Evolutionary conservation across 495 filamentous ascomycete species (phyloP), one percentile per base, ranked within the genome.

Genomic region (Stereocaulon alpinum): DNA sequence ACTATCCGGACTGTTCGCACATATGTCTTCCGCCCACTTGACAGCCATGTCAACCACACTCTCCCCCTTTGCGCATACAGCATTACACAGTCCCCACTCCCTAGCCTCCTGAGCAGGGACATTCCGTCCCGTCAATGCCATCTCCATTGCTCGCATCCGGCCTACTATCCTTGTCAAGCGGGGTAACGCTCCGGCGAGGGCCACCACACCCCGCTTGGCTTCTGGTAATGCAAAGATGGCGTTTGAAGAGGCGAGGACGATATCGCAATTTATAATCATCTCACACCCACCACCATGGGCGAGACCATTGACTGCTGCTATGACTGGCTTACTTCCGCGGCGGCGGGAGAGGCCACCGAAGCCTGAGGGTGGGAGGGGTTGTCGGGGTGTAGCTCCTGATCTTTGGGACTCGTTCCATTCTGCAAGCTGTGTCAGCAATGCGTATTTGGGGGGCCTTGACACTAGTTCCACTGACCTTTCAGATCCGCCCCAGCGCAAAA

Each of bases 281-380:
- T 92, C 88, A 59, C 82, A 80, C 2, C 87, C 88, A 48, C 87
- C 88, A 15, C 88, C 88, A 58, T 86, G 74, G 62, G 80, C 82
- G n/a, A 83, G 67, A n/a, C 88, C 88, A 66, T 88, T 85, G 32
- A 91, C 83, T 6, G 88, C 88, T 11, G 80, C 81, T 56, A 92
- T 83, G 40, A 92, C 74, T 17, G 87, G 88, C 44, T 70, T 70
- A 48, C 66, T 66, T 0, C 68, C 66, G n/a, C 49, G 22, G 24
- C 65, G 58, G 24, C 68, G 62, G 55, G 62, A 66, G 43, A 70
- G 61, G 44, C 65, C 68, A 47, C 55, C 65, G 61, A 70, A 70
- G 55, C 68, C 68, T 1, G 68, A 64, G 27, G 58, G 53, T n/a
- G 67, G 58, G 47, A 63, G 65, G 41, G 63, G 54, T 44, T 56